Evolutionary conservation across 2,329 filamentous ascomycete genomes (phyloP).

Genomic region (Penicillium sp.): DNA sequence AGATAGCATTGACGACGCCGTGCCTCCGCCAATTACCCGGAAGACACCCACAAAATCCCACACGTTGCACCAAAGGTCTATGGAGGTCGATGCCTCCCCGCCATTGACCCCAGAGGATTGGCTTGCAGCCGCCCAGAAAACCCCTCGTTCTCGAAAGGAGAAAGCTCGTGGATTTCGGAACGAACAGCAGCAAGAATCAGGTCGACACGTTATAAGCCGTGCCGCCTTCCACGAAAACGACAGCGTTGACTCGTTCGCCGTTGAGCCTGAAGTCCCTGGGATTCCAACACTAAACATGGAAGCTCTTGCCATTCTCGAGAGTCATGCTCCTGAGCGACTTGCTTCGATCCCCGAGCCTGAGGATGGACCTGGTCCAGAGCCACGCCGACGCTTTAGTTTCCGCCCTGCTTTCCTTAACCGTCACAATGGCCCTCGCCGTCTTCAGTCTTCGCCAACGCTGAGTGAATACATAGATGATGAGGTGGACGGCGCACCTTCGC

Average conservation of each 20-base stretch:
- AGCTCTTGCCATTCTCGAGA: conserved; percentile 30
- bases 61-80: conserved; percentile 10
- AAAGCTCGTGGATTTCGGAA: conserved; percentile 3
- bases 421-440: conserved; percentile 22
- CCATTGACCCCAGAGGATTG: conserved; percentile 43
- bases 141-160: conserved; percentile 19
- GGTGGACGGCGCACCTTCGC: conserved; percentile 35
- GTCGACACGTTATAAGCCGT: conserved; percentile 17
- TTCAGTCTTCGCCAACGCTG: conserved; percentile 25
- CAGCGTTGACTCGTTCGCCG: conserved; percentile 27
- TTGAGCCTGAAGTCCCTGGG: conserved; percentile 24
- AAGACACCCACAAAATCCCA: conserved; percentile 19
- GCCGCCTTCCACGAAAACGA: conserved; percentile 27
- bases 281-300: conserved; percentile 33
- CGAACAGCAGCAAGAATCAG: conserved; percentile 4
- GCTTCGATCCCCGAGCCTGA: conserved; percentile 19
- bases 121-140: conserved; percentile 40
- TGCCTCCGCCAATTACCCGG: conserved; percentile 23
- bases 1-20: conserved; percentile 19
- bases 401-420: conserved; percentile 38
- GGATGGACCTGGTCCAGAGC: conserved; percentile 17
- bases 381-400: conserved; percentile 36
- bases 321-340: conserved; percentile 7
- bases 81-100: conserved; percentile 23
- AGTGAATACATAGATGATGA: conserved; percentile 26